Evolutionary conservation across 495 filamentous ascomycete species (phyloP), one percentile per base, ranked within the genome.

Genomic region (Neurospora pannonica): DNA sequence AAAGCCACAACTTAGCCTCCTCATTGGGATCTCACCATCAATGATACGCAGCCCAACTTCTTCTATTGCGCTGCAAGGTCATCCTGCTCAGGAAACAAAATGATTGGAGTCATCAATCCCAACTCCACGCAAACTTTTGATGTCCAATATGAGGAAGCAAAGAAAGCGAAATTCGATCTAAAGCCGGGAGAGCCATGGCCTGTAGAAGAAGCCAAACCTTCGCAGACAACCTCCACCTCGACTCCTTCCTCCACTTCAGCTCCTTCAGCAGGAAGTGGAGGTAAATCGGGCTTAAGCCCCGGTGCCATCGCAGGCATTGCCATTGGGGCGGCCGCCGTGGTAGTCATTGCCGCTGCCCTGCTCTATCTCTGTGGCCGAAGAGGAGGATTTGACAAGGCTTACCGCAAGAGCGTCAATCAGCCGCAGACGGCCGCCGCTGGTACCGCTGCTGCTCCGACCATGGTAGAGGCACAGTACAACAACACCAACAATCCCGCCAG

Each of bases 1-100:
- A 39, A 39, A 71, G 39, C 31, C 13, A 24, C 71, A 38, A 19
- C 67, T 28, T 54, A 90, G 84, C 83, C 81, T 15, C 86, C 86
- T 43, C 77, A 73, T 34, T 91, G 82, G 80, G 79, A 80, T 54
- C 72, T 90, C 17, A 79, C 76, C 7, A 82, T 92, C 76, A 90
- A 90, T 76, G 83, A 86, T 78, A 90, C 88, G 1, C 75, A 83
- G 6, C 88, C 89, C 5, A 84, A 90, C 38, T 91, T 89, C 78
- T 90, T 85, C 81, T 92, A 92, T 80, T 91, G 89, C 80, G 79
- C 82, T 1, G 87, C 88, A 2, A 83, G 85, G 54, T 74, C 69
- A 0, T 85, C 83, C 2, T 87, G 85, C 62, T 77, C 77, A n/a
- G 34, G 79, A 15, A 73, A 81, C 28, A 77, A 81, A 5, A 87